Evolutionary conservation across 2,329 filamentous ascomycete genomes (phyloP).

Genomic region (Sporothrix brasiliensis): DNA sequence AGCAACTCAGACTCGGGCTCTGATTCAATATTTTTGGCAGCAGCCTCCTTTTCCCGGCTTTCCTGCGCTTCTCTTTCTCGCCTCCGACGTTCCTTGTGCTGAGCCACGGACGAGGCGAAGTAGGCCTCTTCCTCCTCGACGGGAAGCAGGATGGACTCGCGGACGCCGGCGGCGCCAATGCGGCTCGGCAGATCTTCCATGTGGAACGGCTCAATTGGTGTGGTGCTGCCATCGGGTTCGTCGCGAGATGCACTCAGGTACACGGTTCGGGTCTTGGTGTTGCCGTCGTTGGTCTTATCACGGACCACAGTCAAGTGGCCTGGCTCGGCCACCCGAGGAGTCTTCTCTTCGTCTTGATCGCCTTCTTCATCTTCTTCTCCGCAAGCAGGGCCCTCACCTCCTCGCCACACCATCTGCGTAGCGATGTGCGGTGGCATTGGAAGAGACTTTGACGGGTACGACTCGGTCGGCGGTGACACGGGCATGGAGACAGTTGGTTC

Average conservation of each 20-base stretch:
- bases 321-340: neutral
- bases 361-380: neutral
- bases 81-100: constrained; percentile 28
- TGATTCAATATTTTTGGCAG: constrained; percentile 16
- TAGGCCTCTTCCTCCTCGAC: constrained; percentile 40
- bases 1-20: too few relatives aligned
- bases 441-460: constrained; percentile 15
- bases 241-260: neutral
- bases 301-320: neutral
- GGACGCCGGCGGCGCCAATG: constrained; percentile 48
- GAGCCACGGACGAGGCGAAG: constrained; percentile 31
- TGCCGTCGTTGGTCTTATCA: neutral
- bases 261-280: constrained; percentile 11
- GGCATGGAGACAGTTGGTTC: neutral
- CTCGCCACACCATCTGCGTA: constrained; percentile 34
- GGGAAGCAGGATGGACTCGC: constrained; percentile 40
- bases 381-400: constrained; percentile 23
- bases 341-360: neutral
- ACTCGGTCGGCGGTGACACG: constrained; percentile 27
- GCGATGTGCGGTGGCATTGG: constrained; percentile 31
- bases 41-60: neutral
- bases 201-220: constrained; percentile 55
- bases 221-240: constrained; percentile 43
- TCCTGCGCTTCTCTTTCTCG: constrained; percentile 25
- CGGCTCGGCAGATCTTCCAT: constrained; percentile 52